These are phyloP conservation scores for Monilinia laxa DNA, from an alignment of 2,329 filamentous ascomycete genomes.

Conservation along the genomic window DNA sequence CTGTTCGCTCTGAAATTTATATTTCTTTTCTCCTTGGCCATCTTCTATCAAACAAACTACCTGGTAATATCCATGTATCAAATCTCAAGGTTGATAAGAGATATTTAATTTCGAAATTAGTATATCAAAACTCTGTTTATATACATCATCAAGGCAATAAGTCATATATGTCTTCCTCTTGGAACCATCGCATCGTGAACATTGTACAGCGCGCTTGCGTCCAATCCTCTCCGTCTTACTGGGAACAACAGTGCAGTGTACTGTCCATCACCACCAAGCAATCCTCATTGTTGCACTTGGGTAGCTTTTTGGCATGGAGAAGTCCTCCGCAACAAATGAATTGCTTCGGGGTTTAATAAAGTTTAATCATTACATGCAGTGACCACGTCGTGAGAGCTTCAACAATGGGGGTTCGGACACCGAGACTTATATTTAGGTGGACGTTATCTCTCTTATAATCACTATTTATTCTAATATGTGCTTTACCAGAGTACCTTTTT, in stretches of 20 bases:
- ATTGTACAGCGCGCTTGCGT: conserved; percentile 3
- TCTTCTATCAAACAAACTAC: no score
- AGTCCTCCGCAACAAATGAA: not conserved
- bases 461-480: not conserved
- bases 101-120: no score
- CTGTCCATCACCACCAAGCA: no score
- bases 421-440: not conserved
- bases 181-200: no score
- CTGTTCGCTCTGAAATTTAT: not conserved
- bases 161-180: no score
- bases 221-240: not conserved
- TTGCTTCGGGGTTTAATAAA: no score
- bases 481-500: not conserved
- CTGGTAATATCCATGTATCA: not conserved
- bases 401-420: not conserved
- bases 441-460: not conserved
- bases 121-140: not conserved
- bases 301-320: not conserved
- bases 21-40: not conserved
- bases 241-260: no score
- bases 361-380: no score
- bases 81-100: not conserved
- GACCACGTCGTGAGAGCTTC: no score
- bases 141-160: not conserved
- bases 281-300: no score